phyloP scores from a whole-genome alignment of 768 basidiomycete species.

The Tephrocybe rancida region DNA sequence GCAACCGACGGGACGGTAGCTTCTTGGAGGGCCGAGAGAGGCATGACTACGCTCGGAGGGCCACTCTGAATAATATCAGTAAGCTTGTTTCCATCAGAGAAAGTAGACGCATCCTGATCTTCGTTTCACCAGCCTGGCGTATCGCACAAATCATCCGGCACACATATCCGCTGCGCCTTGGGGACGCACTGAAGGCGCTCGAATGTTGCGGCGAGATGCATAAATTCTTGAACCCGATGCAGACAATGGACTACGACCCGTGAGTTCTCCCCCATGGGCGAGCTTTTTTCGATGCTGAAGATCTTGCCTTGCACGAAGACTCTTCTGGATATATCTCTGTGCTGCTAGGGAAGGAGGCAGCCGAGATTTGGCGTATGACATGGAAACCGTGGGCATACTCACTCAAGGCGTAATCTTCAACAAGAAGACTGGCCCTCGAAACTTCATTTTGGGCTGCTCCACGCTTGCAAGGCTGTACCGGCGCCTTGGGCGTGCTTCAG shows the following conservation, averaged over 20 bases:
- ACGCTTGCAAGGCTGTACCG: neutral
- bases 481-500: neutral
- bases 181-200: neutral
- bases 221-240: neutral
- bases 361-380: neutral
- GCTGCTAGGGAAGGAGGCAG: neutral
- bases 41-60: neutral
- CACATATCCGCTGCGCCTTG: neutral
- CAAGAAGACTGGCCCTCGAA: neutral
- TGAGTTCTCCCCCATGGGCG: neutral
- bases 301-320: neutral
- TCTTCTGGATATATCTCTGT: neutral
- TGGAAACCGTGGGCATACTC: neutral
- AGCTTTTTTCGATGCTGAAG: neutral
- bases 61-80: too few relatives aligned
- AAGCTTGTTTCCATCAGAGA: too few relatives aligned
- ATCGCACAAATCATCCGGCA: neutral
- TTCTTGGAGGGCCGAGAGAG: neutral
- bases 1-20: neutral
- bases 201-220: neutral
- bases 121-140: neutral
- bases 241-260: neutral
- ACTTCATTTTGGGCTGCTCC: neutral
- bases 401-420: neutral
- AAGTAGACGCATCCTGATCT: too few relatives aligned